Conservation (phyloP, 352 stramenopile genomes). For the Globisporangium splendens region DNA sequence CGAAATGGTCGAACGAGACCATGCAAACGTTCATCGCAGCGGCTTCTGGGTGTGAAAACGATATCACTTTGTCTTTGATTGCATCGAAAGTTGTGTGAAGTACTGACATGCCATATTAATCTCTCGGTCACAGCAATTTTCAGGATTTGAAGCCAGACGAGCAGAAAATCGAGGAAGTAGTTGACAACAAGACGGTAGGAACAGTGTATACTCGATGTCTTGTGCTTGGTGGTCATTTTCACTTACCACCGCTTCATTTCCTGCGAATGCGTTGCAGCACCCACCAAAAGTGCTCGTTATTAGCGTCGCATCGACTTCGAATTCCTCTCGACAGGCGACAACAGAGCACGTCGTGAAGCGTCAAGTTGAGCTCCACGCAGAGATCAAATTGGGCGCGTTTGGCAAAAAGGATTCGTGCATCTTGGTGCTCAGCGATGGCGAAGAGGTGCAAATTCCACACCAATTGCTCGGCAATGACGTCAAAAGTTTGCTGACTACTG, state of each 20-base stretch:
- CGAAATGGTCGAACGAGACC: conserved; percentile 63
- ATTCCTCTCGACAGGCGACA: conserved; percentile 18
- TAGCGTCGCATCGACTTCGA: conserved; percentile 39
- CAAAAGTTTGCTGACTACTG: conserved; percentile 28
- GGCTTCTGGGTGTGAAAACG: conserved; percentile 43
- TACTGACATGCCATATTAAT: background rate
- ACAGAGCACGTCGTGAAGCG: conserved; percentile 63
- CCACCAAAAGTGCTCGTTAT: conserved; percentile 54
- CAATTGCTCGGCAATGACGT: conserved; percentile 44
- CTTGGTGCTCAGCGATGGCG: conserved; percentile 65
- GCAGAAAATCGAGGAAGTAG: conserved; percentile 4
- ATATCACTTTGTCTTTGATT: too few relatives aligned
- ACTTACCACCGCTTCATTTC: background rate
- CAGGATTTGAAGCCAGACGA: conserved; percentile 13
- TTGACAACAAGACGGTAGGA: conserved; percentile 4
- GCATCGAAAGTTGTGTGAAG: background rate
- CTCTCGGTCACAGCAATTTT: conserved; percentile 12
- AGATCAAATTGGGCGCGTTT: conserved; percentile 52
- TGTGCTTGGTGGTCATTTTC: background rate
- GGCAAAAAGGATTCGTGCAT: conserved; percentile 59
- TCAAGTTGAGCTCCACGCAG: conserved; percentile 47
- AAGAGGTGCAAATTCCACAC: conserved; percentile 61
- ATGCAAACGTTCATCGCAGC: conserved; percentile 71
- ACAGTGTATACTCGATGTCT: background rate
- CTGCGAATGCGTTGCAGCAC: conserved; percentile 10